phyloP scores from a whole-genome alignment of 345 rosid species.

The Euphorbia peplus region DNA sequence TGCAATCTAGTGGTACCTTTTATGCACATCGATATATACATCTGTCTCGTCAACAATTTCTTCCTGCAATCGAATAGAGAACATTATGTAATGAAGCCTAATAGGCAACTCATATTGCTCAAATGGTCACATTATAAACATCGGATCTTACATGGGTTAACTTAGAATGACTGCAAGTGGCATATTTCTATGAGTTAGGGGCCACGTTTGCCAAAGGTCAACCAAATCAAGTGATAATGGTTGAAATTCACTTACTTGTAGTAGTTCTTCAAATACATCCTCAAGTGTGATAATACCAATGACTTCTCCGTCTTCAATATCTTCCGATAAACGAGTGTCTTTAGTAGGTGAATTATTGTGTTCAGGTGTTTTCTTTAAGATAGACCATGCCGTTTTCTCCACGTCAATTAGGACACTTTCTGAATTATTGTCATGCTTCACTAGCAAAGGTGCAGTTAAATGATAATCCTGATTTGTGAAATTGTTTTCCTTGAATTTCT shows the following conservation, averaged over 20 bases:
- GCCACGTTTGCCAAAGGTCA: not conserved
- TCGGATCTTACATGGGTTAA: not conserved
- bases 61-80: slow-evolving; percentile 41
- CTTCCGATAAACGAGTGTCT: slow-evolving; percentile 10
- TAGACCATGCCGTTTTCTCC: slow-evolving; percentile 20
- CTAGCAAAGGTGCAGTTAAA: slow-evolving; percentile 11
- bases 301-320: slow-evolving; percentile 30
- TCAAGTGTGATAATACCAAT: slow-evolving; percentile 32
- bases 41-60: slow-evolving; percentile 85
- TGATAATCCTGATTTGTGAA: slow-evolving; percentile 13
- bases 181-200: not conserved
- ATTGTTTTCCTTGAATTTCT: slow-evolving; percentile 13
- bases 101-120: not conserved
- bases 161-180: slow-evolving; percentile 9
- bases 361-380: slow-evolving; percentile 4
- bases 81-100: slow-evolving; percentile 13
- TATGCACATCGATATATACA: slow-evolving; percentile 72
- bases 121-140: not conserved
- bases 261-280: slow-evolving; percentile 33
- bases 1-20: slow-evolving; percentile 41
- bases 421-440: slow-evolving; percentile 2
- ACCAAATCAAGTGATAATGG: slow-evolving; percentile 4
- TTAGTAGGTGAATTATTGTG: slow-evolving; percentile 20
- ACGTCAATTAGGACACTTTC: slow-evolving; percentile 12
- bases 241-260: slow-evolving; percentile 22